These are phyloP conservation scores for Cruciata laevipes DNA, from an alignment of 257 asterid genomes.

Conservation along the genomic window DNA sequence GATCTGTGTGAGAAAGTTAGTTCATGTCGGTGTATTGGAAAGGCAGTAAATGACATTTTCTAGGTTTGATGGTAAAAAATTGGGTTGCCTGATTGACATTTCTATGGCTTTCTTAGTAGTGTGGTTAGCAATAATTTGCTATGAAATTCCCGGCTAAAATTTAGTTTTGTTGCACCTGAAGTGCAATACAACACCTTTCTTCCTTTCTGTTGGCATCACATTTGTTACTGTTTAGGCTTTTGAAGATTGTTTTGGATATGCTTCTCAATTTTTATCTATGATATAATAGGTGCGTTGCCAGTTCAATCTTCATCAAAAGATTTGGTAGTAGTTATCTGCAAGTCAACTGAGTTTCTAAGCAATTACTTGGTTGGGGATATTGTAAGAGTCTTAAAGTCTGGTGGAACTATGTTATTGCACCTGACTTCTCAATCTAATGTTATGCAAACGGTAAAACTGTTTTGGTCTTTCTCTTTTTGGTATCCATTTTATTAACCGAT, in stretches of 20 bases:
- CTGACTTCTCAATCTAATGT: constrained; percentile 32
- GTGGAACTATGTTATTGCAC: constrained; percentile 52
- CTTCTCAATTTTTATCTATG: constrained; percentile 4
- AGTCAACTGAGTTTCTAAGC: constrained; percentile 45
- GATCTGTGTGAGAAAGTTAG: background rate
- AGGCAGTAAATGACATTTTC: background rate
- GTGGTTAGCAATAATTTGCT: background rate
- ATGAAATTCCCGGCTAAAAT: background rate
- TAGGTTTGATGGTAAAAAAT: background rate
- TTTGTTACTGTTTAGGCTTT: background rate
- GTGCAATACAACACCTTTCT: background rate
- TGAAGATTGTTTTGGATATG: background rate
- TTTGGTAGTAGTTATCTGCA: constrained; percentile 38
- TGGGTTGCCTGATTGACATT: background rate
- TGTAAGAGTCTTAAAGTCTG: constrained; percentile 59
- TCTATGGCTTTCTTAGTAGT: background rate
- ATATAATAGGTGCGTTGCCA: constrained; percentile 41
- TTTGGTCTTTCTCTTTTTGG: background rate
- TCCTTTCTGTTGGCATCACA: background rate
- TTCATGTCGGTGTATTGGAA: background rate
- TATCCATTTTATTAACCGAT: background rate
- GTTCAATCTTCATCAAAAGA: constrained; percentile 57
- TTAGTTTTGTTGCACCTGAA: background rate
- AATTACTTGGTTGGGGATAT: constrained; percentile 48
- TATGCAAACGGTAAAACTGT: constrained; percentile 30